These are phyloP conservation scores for Pneumocystis murina DNA, from an alignment of 1,139 yeast genomes.

Conservation along the genomic window DNA sequence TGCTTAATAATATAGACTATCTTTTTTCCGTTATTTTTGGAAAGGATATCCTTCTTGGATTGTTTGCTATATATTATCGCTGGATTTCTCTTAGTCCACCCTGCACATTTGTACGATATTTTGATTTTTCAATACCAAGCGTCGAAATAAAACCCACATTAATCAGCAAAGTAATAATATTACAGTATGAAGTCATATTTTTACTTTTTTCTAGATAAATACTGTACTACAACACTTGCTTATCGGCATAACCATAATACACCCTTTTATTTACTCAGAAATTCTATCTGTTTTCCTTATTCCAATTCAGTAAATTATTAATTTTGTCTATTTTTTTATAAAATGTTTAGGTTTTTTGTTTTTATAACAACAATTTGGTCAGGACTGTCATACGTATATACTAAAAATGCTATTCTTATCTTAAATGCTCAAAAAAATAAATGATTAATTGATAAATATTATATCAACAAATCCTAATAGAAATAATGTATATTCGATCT, in stretches of 20 bases:
- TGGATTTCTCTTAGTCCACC: slow-evolving; percentile 64
- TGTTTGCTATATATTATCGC: slow-evolving; percentile 63
- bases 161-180: slow-evolving; percentile 51
- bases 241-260: slow-evolving; percentile 57
- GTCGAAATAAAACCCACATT: slow-evolving; percentile 84
- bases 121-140: slow-evolving; percentile 67
- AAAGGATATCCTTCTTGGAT: slow-evolving; percentile 59
- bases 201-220: slow-evolving; percentile 22
- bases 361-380: slow-evolving; percentile 65
- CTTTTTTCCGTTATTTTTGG: slow-evolving; percentile 70
- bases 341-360: slow-evolving; percentile 37
- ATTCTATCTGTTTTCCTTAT: slow-evolving; percentile 15
- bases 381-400: slow-evolving; percentile 61
- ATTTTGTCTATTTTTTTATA: background rate
- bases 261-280: slow-evolving; percentile 39
- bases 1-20: slow-evolving; percentile 31
- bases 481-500: background rate
- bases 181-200: background rate
- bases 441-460: background rate
- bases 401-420: slow-evolving; percentile 50
- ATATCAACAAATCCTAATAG: too few relatives aligned
- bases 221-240: slow-evolving; percentile 88
- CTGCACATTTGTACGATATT: slow-evolving; percentile 52
- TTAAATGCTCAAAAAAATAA: slow-evolving; percentile 14
- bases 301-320: slow-evolving; percentile 6